These are phyloP conservation scores for Coemansia sp. DNA, from an alignment of 192 early-diverging fungal species.

Conservation along the genomic window DNA sequence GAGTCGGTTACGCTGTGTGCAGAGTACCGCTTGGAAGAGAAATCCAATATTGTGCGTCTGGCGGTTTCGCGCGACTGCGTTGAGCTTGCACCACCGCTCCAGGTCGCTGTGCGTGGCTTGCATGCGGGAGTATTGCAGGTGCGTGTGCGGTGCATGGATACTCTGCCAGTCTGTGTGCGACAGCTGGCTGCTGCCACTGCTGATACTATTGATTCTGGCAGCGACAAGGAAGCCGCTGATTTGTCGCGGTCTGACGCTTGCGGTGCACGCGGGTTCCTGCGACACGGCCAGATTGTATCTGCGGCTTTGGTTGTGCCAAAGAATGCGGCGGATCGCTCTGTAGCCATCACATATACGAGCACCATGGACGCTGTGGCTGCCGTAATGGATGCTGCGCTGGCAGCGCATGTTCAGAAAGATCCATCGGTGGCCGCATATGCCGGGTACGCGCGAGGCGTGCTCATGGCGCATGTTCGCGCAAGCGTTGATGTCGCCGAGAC, in stretches of 20 bases:
- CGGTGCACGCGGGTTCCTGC: neutral
- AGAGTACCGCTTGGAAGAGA: conserved; percentile 2
- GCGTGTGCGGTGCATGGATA: neutral
- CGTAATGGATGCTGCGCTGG: too few species aligned
- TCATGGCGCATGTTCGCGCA: too few species aligned
- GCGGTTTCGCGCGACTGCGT: conserved; percentile 7
- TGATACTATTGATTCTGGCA: neutral
- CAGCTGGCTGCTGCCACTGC: neutral
- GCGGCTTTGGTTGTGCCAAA: neutral
- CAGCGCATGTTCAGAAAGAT: too few species aligned
- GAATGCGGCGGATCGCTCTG: neutral
- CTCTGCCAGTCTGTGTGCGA: neutral
- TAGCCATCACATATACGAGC: neutral
- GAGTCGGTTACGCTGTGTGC: conserved; percentile 21
- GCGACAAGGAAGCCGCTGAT: too few species aligned
- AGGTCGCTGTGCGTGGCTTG: neutral
- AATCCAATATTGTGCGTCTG: conserved; percentile 4
- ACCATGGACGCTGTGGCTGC: too few species aligned
- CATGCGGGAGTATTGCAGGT: neutral
- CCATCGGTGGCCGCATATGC: neutral
- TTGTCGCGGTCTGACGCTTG: neutral
- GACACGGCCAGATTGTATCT: neutral
- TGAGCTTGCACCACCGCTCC: conserved; percentile 14
- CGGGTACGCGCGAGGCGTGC: too few species aligned
- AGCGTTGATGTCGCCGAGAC: too few species aligned